Evolutionary conservation across 2,329 filamentous ascomycete species (phyloP), one percentile per base, ranked within the genome.

Genomic region (Rutstroemia sp.): DNA sequence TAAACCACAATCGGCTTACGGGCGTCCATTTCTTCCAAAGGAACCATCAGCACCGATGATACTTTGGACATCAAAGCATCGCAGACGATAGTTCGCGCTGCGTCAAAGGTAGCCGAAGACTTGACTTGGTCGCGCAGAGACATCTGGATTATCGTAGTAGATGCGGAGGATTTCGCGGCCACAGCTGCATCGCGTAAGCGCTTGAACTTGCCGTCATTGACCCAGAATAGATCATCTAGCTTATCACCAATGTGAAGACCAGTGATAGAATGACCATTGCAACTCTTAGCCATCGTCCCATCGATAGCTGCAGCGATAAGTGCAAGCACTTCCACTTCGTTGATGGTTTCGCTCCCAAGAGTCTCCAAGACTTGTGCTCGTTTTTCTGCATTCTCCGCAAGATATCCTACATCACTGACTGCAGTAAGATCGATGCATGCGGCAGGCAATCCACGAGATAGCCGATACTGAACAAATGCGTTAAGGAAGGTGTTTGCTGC

Each of bases 21-120:
- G 10, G 71, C 62, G 60, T 78, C 76, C 57, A 79, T 70, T 48
- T 78, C 76, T 42, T 77, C 73, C 1, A 68, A 56, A 30, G 73
- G 73, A 58, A 78, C 71, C 70, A 77, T 75, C 56, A 80, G 72
- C 6, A 78, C 71, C 0, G 71, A 68, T 0, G 75, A 71, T 2
- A 79, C 68, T 66, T 78, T 79, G 50, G 50, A 68, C 2, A 78
- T 69, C 17, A 63, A 51, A 5, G 63, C 64, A 9, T 10, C 77
- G 73, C 53, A 76, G 75, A 21, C 72, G 70, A 61, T 23, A 55
- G 63, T 25, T 53, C 58, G 4, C 44, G 61, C 56, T 42, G 63
- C 48, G 6, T 54, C 55, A 60, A 63, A 58, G 58, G 63, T 44
- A 47, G 34, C 23, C 1, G 60, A 54, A 4, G 38, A 17, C 17